Conservation (phyloP, 148 eudicot species). For the Rhododendron vialii region DNA sequence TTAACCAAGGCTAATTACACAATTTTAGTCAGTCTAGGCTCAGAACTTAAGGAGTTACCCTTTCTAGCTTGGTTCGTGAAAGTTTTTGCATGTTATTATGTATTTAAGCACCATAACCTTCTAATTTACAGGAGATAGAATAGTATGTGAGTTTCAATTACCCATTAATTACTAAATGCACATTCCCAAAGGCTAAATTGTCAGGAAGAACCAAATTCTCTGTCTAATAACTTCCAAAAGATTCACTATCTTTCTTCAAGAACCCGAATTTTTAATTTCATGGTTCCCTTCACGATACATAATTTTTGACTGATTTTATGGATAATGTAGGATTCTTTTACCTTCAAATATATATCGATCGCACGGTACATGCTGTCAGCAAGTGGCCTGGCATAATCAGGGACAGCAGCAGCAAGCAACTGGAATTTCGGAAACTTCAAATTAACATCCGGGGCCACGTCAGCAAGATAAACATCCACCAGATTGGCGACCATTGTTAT, state of each 20-base stretch:
- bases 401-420: constrained; percentile 56
- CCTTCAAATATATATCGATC: constrained; percentile 72
- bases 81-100: not conserved
- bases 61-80: not conserved
- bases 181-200: not conserved
- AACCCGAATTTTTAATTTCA: not conserved
- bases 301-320: not conserved
- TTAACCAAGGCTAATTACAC: not conserved
- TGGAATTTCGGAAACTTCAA: constrained; percentile 58
- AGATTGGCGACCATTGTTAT: constrained; percentile 65
- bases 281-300: not conserved
- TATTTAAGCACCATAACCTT: not conserved
- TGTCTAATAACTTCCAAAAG: not conserved
- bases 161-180: not conserved
- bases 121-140: not conserved
- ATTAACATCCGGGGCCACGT: constrained; percentile 70
- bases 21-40: not conserved
- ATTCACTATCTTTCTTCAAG: not conserved
- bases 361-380: constrained; percentile 80
- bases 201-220: not conserved
- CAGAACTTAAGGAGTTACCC: not conserved
- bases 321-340: constrained; percentile 7
- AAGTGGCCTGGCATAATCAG: constrained; percentile 65
- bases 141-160: not conserved
- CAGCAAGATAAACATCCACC: constrained; percentile 69